Base-by-base conservation (phyloP, 164 flowering plant species). In the Pachysandra terminalis region DNA sequence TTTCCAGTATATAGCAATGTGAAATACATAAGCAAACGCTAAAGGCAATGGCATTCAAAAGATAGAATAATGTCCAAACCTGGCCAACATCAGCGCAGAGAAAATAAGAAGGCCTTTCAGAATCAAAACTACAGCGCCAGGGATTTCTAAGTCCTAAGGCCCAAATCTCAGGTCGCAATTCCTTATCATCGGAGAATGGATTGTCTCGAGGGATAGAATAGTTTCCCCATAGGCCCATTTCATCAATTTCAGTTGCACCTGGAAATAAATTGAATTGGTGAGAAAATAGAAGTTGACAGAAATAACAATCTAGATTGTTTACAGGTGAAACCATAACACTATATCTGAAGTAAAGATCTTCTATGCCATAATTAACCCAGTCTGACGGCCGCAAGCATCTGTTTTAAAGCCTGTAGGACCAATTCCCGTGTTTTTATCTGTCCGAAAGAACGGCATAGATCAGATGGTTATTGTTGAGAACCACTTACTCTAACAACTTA, bases 91-190 rank as follows among this genome's bases (percentile, higher is more conserved):
- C 87, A n/a, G 71, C 86, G 71, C 90, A 86, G 14, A 84, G 21
- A 62, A 86, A 82, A 74, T 84, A 82, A 17, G 80, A 68, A 66
- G 85, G 81, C 71, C 86, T 82, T 67, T 84, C 85, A 15, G 78
- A 57, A 75, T 86, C 85, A 58, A 81, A 84, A 58, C 87, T 84
- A 28, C 90, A 86, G 24, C 90, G 84, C 90, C 90, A 82, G 25
- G 90, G 90, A 64, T 83, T 80, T 61, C 86, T 78, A 17, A 86
- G 60, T 55, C 87, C 87, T 15, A 70, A 58, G 12, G 90, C 88
- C 87, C 88, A 86, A 10, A 86, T 80, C 76, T 84, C 88, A 9
- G 82, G 87, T 48, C 60, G 63, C 71, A 74, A 25, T 13, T 77
- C 81, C 51, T 77, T 73, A 27, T 86, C 90, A 32, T 80, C 76